phyloP scores from a whole-genome alignment of 352 stramenopile genomes.

The Pseudoperonospora humuli region DNA sequence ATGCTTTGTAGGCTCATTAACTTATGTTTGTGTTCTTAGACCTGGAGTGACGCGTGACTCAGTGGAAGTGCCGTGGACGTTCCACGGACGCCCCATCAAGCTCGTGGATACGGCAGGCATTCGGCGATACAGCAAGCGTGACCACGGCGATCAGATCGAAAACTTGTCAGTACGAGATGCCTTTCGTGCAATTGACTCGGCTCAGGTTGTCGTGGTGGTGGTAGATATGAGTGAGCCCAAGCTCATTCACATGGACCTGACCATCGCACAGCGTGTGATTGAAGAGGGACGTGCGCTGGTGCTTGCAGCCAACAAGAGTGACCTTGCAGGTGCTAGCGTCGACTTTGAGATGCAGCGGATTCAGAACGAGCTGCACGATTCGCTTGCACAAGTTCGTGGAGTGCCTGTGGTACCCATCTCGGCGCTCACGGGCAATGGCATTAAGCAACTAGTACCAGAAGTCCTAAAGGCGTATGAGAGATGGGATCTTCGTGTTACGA shows the following conservation, averaged over 20 bases:
- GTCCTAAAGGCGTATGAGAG: slow-evolving; percentile 79
- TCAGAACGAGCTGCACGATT: slow-evolving; percentile 59
- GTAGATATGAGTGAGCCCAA: slow-evolving; percentile 78
- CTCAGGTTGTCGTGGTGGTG: slow-evolving; percentile 74
- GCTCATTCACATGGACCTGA: slow-evolving; percentile 82
- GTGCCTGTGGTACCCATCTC: slow-evolving; percentile 77
- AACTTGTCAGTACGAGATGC: slow-evolving; percentile 77
- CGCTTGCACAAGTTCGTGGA: slow-evolving; percentile 64
- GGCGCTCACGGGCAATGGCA: slow-evolving; percentile 61
- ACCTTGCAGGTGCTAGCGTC: slow-evolving; percentile 37
- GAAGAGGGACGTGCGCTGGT: slow-evolving; percentile 72
- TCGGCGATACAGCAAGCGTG: slow-evolving; percentile 76
- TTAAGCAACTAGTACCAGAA: slow-evolving; percentile 72
- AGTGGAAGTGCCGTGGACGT: slow-evolving; percentile 73
- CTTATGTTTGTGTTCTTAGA: slow-evolving; percentile 17
- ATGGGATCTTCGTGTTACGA: slow-evolving; percentile 75
- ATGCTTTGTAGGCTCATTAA: neutral
- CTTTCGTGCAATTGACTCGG: slow-evolving; percentile 73
- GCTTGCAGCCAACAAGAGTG: slow-evolving; percentile 73
- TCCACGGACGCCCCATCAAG: slow-evolving; percentile 62
- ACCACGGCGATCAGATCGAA: slow-evolving; percentile 79
- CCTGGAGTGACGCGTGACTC: slow-evolving; percentile 77
- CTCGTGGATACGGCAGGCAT: slow-evolving; percentile 80
- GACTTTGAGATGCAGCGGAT: slow-evolving; percentile 62
- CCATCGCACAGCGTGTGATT: slow-evolving; percentile 73